These are phyloP conservation scores for Luffa aegyptiaca DNA, from an alignment of 306 rosid species.

Conservation along the genomic window DNA sequence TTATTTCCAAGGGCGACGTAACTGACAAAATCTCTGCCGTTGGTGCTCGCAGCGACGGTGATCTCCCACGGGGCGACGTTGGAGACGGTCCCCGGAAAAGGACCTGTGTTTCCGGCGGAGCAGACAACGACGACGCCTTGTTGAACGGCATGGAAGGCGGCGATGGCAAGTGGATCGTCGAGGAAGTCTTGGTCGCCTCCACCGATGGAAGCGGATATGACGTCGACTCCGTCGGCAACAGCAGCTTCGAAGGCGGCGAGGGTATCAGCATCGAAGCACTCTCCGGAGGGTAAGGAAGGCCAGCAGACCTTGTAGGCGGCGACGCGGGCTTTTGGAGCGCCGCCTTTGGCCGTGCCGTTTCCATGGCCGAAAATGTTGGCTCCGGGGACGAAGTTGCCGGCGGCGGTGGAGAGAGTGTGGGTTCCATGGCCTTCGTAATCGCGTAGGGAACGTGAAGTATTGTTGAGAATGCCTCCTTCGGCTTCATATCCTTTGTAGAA, in stretches of 20 bases:
- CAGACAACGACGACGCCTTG: neutral
- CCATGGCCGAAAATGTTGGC: neutral
- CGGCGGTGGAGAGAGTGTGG: slow-evolving; percentile 1
- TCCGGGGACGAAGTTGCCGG: neutral
- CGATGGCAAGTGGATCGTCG: neutral
- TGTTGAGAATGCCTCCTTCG: neutral
- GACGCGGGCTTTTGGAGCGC: neutral
- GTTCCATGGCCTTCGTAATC: slow-evolving; percentile 1
- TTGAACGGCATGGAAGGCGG: neutral
- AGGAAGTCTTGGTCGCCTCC: neutral
- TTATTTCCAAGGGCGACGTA: neutral
- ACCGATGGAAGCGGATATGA: neutral
- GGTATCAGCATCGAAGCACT: neutral
- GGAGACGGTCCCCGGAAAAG: neutral
- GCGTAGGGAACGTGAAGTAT: neutral
- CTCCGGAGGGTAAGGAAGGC: neutral
- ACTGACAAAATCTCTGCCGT: neutral
- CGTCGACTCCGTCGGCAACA: neutral
- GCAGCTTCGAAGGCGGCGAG: neutral
- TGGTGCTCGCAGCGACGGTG: neutral
- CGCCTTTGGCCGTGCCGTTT: slow-evolving; percentile 2
- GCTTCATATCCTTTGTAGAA: neutral
- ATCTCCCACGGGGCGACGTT: neutral
- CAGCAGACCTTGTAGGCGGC: slow-evolving; percentile 6
- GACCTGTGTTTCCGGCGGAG: neutral